Conservation (phyloP, 306 rosid genomes). For the Ormosia semicastrata region DNA sequence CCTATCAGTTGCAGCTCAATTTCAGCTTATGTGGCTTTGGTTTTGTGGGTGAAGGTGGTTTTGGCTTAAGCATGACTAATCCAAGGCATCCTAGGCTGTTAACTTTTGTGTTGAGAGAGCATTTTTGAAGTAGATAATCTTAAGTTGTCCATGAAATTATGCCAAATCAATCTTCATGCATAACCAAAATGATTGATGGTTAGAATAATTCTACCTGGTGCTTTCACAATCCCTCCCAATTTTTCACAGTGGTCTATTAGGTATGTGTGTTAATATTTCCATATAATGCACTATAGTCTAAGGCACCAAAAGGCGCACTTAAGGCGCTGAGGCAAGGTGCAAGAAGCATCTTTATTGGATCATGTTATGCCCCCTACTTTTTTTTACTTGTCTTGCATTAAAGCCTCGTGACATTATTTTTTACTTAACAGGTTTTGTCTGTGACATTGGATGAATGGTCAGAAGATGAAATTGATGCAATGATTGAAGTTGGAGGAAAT, state of each 20-base stretch:
- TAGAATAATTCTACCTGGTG: neutral
- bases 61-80: too few species aligned
- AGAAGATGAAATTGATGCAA: slow-evolving; percentile 75
- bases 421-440: slow-evolving; percentile 66
- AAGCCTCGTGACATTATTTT: slow-evolving; percentile 14
- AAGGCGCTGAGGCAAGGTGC: neutral
- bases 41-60: too few species aligned
- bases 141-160: neutral
- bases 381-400: neutral
- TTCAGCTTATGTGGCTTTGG: neutral
- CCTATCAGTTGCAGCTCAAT: neutral
- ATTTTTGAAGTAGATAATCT: too few species aligned
- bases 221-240: neutral
- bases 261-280: neutral
- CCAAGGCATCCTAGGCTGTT: too few species aligned
- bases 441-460: slow-evolving; percentile 96
- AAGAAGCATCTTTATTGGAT: neutral
- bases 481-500: slow-evolving; percentile 96
- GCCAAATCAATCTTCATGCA: neutral
- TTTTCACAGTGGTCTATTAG: neutral
- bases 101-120: too few species aligned
- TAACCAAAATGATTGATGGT: neutral
- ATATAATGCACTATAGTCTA: neutral
- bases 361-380: neutral
- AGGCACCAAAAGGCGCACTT: too few species aligned